A percentile compares a stretch with the other conserved stretches of the same genome.
These are phyloP conservation scores for Pterocarpus santalinus DNA, from an alignment of 306 rosid genomes.

Conservation along the genomic window DNA sequence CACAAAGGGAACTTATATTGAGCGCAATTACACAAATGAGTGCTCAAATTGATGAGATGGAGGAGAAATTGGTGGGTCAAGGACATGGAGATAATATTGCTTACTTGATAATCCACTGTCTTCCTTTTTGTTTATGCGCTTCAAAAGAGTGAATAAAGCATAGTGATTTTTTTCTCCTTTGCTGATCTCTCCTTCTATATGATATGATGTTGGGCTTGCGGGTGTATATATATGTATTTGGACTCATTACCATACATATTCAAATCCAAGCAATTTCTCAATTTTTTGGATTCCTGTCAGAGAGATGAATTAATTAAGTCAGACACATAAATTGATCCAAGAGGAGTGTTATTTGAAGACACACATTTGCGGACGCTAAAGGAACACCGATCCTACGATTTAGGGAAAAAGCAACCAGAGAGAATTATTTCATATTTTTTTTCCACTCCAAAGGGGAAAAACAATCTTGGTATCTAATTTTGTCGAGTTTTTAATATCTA, in stretches of 20 bases:
- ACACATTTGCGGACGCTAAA: too few species aligned
- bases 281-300: not conserved
- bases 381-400: too few species aligned
- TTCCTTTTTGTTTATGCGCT: conserved; percentile 60
- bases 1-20: not conserved
- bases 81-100: conserved; percentile 50
- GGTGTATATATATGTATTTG: not conserved
- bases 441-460: too few species aligned
- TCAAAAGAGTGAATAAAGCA: conserved; percentile 44
- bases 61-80: conserved; percentile 34
- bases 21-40: not conserved
- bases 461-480: too few species aligned
- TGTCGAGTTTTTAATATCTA: too few species aligned
- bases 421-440: too few species aligned
- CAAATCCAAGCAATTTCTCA: not conserved
- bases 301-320: too few species aligned
- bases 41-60: not conserved
- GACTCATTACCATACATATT: conserved; percentile 15
- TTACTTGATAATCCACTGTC: conserved; percentile 60
- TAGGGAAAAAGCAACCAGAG: too few species aligned
- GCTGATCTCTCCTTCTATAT: not conserved
- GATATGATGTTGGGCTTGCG: not conserved
- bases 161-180: conserved; percentile 6
- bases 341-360: too few species aligned
- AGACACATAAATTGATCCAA: too few species aligned